Conservation (phyloP, 139 green algal species). For the Trebouxia sp. region DNA sequence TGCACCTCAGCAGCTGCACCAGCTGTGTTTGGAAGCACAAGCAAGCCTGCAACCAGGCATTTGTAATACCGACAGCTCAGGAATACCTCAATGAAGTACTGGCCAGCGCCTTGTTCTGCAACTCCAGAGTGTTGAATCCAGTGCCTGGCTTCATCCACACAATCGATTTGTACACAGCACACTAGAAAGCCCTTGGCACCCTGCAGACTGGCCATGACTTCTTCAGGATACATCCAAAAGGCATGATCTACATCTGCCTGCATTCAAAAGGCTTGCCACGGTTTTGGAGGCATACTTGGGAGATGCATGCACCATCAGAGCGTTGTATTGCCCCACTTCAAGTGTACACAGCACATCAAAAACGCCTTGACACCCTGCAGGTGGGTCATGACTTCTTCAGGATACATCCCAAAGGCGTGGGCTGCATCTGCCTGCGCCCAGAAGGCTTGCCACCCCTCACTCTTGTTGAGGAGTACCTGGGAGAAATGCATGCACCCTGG, state of each 20-base stretch:
- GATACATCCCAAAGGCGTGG: slow-evolving; percentile 87
- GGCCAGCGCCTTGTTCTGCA: too few species aligned
- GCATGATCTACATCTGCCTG: slow-evolving; percentile 71
- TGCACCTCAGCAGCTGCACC: too few species aligned
- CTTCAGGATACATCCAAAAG: slow-evolving; percentile 89
- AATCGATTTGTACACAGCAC: too few species aligned
- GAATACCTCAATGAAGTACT: too few species aligned
- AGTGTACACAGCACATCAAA: neutral
- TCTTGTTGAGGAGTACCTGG: slow-evolving; percentile 94
- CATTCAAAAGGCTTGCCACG: slow-evolving; percentile 65
- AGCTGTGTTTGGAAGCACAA: too few species aligned
- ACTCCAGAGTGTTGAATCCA: too few species aligned
- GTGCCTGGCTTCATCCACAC: too few species aligned
- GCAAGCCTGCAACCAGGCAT: too few species aligned
- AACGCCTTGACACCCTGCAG: slow-evolving; percentile 27
- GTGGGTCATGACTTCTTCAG: slow-evolving; percentile 83
- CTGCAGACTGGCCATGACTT: slow-evolving; percentile 69
- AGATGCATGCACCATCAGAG: too few species aligned
- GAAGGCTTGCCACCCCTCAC: slow-evolving; percentile 74
- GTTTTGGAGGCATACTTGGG: slow-evolving; percentile 94
- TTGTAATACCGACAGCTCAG: too few species aligned
- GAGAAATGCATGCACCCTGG: slow-evolving; percentile 89
- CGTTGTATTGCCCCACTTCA: too few species aligned
- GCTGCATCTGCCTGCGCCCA: slow-evolving; percentile 66
- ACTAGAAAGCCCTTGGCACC: too few species aligned